Base-by-base conservation (phyloP, 2,329 filamentous ascomycete genomes). In the Achaetomium macrosporum region DNA sequence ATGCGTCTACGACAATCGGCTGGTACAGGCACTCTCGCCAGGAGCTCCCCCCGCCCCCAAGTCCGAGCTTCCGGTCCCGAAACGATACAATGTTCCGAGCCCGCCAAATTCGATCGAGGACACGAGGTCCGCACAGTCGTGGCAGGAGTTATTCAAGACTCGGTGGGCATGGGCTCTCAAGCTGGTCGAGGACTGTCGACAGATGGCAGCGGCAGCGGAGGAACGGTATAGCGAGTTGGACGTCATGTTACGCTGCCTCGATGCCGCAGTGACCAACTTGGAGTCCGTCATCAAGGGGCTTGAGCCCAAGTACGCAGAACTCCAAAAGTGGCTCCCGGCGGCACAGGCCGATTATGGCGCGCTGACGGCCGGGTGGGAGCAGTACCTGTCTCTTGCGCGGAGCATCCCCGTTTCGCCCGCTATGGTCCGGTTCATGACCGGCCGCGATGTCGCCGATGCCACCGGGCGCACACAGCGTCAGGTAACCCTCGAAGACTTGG, bases 1-100 rank as follows among this genome's bases (percentile, higher is more conserved):
- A 53, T 97, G 88, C 67, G 82, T 97, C 48, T 99, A 95, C 71
- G 90, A 96, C 69, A 87, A 90, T 57, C 83, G 85, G 61, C 82
- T 86, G 63, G 83, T 86, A 59, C 78, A 85, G 59, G 69, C 81
- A 47, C 71, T 77, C 45, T 74, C 78, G 47, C 63, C 76, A 8
- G 71, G 69, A 36, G 67, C 70, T 43, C 65, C 73, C 7, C 69
- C 73, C 16, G 70, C 70, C 16, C 67, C 75, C 20, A 63, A 63
- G 50, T 66, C 76, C 56, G 76, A 82, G 52, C 63, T 75, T 56
- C 73, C 78, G 42, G 64, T 74, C 33, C 81, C 78, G 35, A 75
- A 73, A 54, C 77, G 72, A 60, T 86, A 70, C 75, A 74, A 76
- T 50, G 70, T 80, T 41, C 81, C 85, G 57, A 75, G 76, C 53